These are phyloP conservation scores for Polygonum aviculare DNA, from an alignment of 148 eudicot genomes.

Conservation along the genomic window DNA sequence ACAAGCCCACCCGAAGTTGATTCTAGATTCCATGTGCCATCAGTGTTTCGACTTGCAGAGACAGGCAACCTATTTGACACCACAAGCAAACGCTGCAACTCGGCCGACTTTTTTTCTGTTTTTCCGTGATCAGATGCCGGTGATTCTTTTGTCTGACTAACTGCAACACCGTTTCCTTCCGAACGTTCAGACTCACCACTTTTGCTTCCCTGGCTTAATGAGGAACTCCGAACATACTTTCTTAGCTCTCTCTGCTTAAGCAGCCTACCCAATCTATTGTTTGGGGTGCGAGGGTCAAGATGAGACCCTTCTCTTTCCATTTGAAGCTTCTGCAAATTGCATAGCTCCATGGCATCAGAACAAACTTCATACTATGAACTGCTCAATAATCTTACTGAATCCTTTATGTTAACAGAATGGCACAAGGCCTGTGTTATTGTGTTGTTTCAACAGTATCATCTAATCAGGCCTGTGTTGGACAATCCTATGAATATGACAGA, in stretches of 20 bases:
- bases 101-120: constrained; percentile 13
- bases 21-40: constrained; percentile 57
- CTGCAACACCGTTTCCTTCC: constrained; percentile 33
- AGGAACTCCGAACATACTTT: constrained; percentile 25
- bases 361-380: neutral
- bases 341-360: neutral
- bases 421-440: neutral
- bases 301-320: constrained; percentile 20
- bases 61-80: constrained; percentile 76
- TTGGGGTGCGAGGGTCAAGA: constrained; percentile 13
- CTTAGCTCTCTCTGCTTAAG: constrained; percentile 50
- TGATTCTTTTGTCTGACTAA: constrained; percentile 29
- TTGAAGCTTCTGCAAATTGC: constrained; percentile 2
- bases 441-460: neutral
- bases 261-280: constrained; percentile 43
- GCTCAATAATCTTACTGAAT: neutral
- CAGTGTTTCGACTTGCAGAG: constrained; percentile 45
- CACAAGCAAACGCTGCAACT: constrained; percentile 49
- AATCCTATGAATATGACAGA: no score
- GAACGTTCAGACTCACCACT: constrained; percentile 12
- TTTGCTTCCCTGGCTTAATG: constrained; percentile 19
- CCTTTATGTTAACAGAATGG: neutral
- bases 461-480: neutral
- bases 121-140: constrained; percentile 19
- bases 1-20: constrained; percentile 70